Conservation (phyloP, 352 stramenopile genomes). For the Phytopythium vexans region DNA sequence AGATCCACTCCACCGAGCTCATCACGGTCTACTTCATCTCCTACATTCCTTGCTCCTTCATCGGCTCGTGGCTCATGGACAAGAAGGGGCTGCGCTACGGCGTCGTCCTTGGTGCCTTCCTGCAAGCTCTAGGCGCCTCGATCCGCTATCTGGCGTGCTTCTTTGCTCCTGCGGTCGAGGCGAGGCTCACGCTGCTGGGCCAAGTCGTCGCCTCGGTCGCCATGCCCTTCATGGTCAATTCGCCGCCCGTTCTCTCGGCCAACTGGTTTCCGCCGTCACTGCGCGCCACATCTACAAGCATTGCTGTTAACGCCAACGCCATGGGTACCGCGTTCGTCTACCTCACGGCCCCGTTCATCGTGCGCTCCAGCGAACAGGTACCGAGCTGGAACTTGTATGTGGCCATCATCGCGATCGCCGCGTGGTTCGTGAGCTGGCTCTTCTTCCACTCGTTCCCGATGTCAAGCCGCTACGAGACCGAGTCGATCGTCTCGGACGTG, state of each 20-base stretch:
- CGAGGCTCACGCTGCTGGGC: constrained; percentile 43
- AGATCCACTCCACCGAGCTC: constrained; percentile 69
- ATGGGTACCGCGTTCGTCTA: constrained; percentile 68
- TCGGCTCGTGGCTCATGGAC: constrained; percentile 82
- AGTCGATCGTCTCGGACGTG: constrained; percentile 50
- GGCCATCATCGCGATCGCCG: constrained; percentile 20
- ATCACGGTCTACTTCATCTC: constrained; percentile 80
- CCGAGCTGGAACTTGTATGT: constrained; percentile 45
- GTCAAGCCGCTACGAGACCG: constrained; percentile 15
- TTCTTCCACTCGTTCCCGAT: constrained; percentile 49
- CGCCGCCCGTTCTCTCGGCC: constrained; percentile 59
- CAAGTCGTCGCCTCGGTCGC: constrained; percentile 62
- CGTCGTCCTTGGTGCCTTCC: constrained; percentile 49
- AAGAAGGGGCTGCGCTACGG: constrained; percentile 65
- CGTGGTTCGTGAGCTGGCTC: constrained; percentile 15
- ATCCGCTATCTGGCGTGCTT: constrained; percentile 45
- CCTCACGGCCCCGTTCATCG: constrained; percentile 43
- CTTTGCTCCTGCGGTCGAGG: constrained; percentile 20
- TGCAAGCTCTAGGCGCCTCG: constrained; percentile 46
- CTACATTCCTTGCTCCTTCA: constrained; percentile 78
- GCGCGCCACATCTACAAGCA: constrained; percentile 61
- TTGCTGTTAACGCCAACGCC: constrained; percentile 74
- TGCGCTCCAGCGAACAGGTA: constrained; percentile 28
- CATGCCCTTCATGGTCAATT: constrained; percentile 89
- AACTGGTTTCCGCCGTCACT: constrained; percentile 74